Conservation (phyloP, 169 alveolate genomes). For the Eimeria mitis region DNA sequence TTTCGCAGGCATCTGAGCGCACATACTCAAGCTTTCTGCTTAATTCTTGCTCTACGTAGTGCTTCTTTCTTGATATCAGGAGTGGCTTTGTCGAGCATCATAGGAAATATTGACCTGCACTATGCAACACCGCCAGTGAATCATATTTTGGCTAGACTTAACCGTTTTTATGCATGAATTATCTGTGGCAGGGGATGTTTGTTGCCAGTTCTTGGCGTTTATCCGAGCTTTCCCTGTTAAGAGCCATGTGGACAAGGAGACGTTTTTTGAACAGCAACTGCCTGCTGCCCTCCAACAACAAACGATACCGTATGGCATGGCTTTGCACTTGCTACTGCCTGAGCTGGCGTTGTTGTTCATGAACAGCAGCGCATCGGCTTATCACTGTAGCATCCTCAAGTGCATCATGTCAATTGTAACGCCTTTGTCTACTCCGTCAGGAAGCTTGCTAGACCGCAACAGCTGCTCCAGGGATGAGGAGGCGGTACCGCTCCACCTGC, state of each 20-base stretch:
- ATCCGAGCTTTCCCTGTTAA: conserved; percentile 33
- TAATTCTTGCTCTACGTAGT: background rate
- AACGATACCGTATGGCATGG: conserved; percentile 43
- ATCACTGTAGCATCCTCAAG: conserved; percentile 66
- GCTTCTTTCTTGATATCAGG: background rate
- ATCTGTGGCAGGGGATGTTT: conserved; percentile 45
- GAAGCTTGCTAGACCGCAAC: conserved; percentile 7
- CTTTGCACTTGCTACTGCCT: conserved; percentile 64
- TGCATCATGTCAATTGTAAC: conserved; percentile 45
- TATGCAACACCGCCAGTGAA: background rate
- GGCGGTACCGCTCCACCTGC: conserved; percentile 17
- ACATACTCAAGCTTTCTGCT: background rate
- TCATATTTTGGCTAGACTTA: background rate
- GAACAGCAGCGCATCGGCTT: conserved; percentile 52
- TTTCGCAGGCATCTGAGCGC: background rate
- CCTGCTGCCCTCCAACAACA: conserved; percentile 58
- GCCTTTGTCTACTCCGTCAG: conserved; percentile 36
- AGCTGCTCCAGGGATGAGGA: conserved; percentile 14
- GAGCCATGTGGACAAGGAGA: conserved; percentile 69
- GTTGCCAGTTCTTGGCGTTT: conserved; percentile 40
- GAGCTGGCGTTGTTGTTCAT: conserved; percentile 54
- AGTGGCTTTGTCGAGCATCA: background rate
- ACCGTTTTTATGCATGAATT: background rate
- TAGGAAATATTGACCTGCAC: background rate
- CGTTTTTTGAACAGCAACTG: conserved; percentile 53